These are phyloP conservation scores for Carallia pectinifolia DNA, from an alignment of 345 rosid species.

Conservation along the genomic window DNA sequence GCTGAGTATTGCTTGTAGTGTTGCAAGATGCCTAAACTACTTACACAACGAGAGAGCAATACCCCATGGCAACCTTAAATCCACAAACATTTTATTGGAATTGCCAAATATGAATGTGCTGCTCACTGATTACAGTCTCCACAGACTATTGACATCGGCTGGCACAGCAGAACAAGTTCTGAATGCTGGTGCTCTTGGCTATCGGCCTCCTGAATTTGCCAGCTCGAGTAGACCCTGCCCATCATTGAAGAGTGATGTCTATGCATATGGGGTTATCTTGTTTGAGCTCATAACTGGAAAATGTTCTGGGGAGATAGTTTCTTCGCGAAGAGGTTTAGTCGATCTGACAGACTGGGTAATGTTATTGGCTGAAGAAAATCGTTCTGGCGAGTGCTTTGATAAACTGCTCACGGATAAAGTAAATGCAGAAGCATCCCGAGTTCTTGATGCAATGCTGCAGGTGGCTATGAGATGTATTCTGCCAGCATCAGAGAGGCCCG, in stretches of 20 bases:
- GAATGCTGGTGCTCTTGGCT: constrained; percentile 85
- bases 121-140: constrained; percentile 84
- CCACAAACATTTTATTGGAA: constrained; percentile 70
- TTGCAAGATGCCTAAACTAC: constrained; percentile 73
- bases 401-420: constrained; percentile 31
- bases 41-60: constrained; percentile 78
- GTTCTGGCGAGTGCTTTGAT: constrained; percentile 62
- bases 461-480: constrained; percentile 71
- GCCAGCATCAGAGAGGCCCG: constrained; percentile 81
- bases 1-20: constrained; percentile 52
- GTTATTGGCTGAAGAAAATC: constrained; percentile 50
- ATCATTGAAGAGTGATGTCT: constrained; percentile 83
- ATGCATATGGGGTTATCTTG: constrained; percentile 75
- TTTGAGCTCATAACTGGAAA: constrained; percentile 76
- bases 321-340: constrained; percentile 53
- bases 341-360: constrained; percentile 86
- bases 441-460: constrained; percentile 48
- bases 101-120: constrained; percentile 46
- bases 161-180: constrained; percentile 89
- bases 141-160: constrained; percentile 67
- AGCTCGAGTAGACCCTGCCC: constrained; percentile 82
- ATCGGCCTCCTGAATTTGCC: constrained; percentile 85
- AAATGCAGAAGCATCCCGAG: constrained; percentile 25
- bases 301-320: constrained; percentile 61
- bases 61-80: constrained; percentile 93